phyloP scores from a whole-genome alignment of 164 flowering plant species.

The Saururus chinensis region DNA sequence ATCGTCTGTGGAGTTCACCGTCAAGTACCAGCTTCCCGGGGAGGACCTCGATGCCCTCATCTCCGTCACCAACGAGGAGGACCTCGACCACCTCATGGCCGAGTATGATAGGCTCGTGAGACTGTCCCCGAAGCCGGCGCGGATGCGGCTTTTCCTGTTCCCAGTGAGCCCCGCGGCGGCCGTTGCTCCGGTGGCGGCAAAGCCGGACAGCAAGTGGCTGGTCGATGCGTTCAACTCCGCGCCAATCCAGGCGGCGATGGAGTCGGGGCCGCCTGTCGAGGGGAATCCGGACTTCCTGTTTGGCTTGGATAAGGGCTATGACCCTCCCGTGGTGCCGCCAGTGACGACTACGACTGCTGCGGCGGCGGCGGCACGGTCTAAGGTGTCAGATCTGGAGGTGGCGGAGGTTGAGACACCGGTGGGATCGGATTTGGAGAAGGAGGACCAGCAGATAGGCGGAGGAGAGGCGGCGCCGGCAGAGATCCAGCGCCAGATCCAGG shows the following conservation, averaged over 20 bases:
- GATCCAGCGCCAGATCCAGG: slow-evolving; percentile 45
- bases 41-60: slow-evolving; percentile 78
- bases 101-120: slow-evolving; percentile 67
- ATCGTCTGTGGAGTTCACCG: slow-evolving; percentile 26
- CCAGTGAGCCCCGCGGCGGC: slow-evolving; percentile 10
- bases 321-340: slow-evolving; percentile 13
- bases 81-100: slow-evolving; percentile 75
- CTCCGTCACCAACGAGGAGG: slow-evolving; percentile 78
- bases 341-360: slow-evolving; percentile 12
- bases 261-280: slow-evolving; percentile 6
- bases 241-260: slow-evolving; percentile 19
- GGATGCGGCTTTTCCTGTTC: slow-evolving; percentile 58
- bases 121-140: slow-evolving; percentile 44
- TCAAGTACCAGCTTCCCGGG: slow-evolving; percentile 81
- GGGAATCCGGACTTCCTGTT: slow-evolving; percentile 53
- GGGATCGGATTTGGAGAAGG: slow-evolving; percentile 15
- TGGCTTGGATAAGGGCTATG: slow-evolving; percentile 48
- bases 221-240: slow-evolving; percentile 69
- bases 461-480: slow-evolving; percentile 22
- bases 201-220: slow-evolving; percentile 57
- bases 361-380: slow-evolving; percentile 1
- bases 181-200: slow-evolving; percentile 15
- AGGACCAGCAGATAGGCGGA: slow-evolving; percentile 21
- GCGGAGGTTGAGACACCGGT: slow-evolving; percentile 8
- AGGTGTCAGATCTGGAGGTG: slow-evolving; percentile 1